Percentiles rank a stretch among this genome's conserved stretches.
phyloP scores from a whole-genome alignment of 2,329 filamentous ascomycete species.

The Achaetomium macrosporum region DNA sequence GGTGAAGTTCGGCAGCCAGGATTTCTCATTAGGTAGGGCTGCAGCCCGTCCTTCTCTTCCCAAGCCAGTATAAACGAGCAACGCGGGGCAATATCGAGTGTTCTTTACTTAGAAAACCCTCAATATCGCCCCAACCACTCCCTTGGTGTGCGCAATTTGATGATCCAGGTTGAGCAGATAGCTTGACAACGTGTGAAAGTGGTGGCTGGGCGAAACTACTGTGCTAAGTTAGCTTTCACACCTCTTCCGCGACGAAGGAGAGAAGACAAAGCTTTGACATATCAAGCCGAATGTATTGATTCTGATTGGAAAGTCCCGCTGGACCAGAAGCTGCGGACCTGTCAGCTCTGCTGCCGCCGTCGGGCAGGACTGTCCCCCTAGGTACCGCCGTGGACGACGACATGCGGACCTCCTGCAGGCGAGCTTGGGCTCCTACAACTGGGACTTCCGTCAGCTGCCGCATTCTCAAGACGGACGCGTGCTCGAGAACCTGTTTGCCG shows the following conservation, averaged over 20 bases:
- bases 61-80: slow-evolving; percentile 6
- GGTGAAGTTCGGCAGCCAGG: slow-evolving; percentile 12
- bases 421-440: no score
- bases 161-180: slow-evolving; percentile 16
- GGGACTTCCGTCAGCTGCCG: slow-evolving; percentile 10
- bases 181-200: slow-evolving; percentile 7
- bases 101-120: slow-evolving; percentile 25
- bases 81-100: slow-evolving; percentile 19
- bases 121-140: slow-evolving; percentile 15
- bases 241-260: no score
- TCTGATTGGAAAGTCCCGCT: no score
- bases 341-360: no score
- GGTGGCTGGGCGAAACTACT: neutral
- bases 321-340: no score
- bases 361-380: no score
- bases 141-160: slow-evolving; percentile 22
- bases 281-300: no score
- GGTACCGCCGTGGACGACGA: no score
- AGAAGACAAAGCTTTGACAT: no score
- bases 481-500: neutral
- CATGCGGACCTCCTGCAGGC: no score
- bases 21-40: slow-evolving; percentile 26
- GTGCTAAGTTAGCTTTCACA: neutral
- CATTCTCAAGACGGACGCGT: neutral
- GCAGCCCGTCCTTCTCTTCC: slow-evolving; percentile 19